These are phyloP conservation scores for Aspergillus sparsus DNA, from an alignment of 495 filamentous ascomycete species.

Conservation along the genomic window DNA sequence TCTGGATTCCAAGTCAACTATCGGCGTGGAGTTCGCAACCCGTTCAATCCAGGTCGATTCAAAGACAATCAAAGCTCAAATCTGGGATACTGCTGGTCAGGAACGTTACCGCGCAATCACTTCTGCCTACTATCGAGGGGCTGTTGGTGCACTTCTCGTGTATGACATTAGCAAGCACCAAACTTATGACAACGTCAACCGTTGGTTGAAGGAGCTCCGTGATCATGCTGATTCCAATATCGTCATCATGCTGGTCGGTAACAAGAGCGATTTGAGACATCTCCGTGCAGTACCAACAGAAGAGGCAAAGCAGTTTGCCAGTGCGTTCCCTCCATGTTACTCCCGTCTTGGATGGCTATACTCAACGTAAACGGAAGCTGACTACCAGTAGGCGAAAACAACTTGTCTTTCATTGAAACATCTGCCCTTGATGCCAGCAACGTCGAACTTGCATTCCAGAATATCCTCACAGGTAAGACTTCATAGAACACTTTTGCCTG, in stretches of 20 bases:
- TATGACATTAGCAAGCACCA: slow-evolving; percentile 99
- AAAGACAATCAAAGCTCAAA: slow-evolving; percentile 99
- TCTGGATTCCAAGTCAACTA: slow-evolving; percentile 99
- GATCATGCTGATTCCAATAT: slow-evolving; percentile 99
- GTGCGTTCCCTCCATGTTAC: slow-evolving; percentile 54
- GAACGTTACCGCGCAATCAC: slow-evolving; percentile 99
- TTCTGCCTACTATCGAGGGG: slow-evolving; percentile 97
- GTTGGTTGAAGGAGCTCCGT: slow-evolving; percentile 98
- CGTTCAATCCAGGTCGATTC: slow-evolving; percentile 98
- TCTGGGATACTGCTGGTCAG: slow-evolving; percentile 99
- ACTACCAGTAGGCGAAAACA: slow-evolving; percentile 75
- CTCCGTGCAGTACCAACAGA: slow-evolving; percentile 96
- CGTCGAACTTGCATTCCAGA: slow-evolving; percentile 99
- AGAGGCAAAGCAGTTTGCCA: slow-evolving; percentile 97
- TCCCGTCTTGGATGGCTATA: not conserved
- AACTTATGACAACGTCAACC: slow-evolving; percentile 97
- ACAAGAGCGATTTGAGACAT: slow-evolving; percentile 99
- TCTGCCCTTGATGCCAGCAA: slow-evolving; percentile 99
- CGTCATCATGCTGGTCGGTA: slow-evolving; percentile 99
- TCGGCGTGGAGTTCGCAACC: slow-evolving; percentile 99
- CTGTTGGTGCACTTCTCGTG: slow-evolving; percentile 94
- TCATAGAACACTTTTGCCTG: not conserved
- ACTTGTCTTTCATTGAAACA: slow-evolving; percentile 97
- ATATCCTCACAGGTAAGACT: slow-evolving; percentile 89
- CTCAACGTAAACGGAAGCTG: slow-evolving; percentile 8